A percentile compares a stretch with the other conserved stretches of the same genome.
Conservation (phyloP, 176 grass and related monocot genomes). For the Guadua angustifolia region DNA sequence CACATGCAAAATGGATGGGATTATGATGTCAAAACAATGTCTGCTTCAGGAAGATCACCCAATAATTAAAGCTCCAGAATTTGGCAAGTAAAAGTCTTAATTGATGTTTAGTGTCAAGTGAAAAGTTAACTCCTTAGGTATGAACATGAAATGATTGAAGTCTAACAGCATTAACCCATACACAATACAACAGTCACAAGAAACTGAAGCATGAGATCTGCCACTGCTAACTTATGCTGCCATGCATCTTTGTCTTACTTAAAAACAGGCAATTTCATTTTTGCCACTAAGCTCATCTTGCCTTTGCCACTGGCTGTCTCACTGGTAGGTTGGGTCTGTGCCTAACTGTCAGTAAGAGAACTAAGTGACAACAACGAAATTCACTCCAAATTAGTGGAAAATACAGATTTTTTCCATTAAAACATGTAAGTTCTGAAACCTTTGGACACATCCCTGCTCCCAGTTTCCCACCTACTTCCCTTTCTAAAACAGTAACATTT, state of each 20-base stretch:
- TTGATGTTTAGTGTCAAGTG: constrained; percentile 23
- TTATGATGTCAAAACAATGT: constrained; percentile 29
- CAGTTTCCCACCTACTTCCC: not conserved
- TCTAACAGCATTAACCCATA: not conserved
- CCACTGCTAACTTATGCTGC: not conserved
- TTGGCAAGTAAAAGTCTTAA: not conserved
- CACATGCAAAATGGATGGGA: constrained; percentile 46
- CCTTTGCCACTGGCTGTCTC: constrained; percentile 5
- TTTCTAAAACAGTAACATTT: constrained; percentile 22
- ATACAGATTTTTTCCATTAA: not conserved
- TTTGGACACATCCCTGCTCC: not conserved
- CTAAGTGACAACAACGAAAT: not conserved
- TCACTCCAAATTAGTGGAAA: not conserved
- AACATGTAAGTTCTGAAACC: not conserved
- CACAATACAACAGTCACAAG: not conserved
- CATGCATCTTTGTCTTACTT: constrained; percentile 14
- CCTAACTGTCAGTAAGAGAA: not conserved
- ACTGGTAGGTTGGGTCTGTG: not conserved
- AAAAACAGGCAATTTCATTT: constrained; percentile 11
- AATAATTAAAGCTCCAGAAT: not conserved
- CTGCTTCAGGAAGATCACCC: constrained; percentile 26
- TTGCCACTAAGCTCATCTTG: not conserved
- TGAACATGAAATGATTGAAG: constrained; percentile 13
- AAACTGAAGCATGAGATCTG: not conserved
- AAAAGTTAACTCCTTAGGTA: constrained; percentile 26